Percentiles rank a stretch among this genome's conserved stretches.
These are phyloP conservation scores for Usnea hakonensis DNA, from an alignment of 495 filamentous ascomycete species.

Conservation along the genomic window DNA sequence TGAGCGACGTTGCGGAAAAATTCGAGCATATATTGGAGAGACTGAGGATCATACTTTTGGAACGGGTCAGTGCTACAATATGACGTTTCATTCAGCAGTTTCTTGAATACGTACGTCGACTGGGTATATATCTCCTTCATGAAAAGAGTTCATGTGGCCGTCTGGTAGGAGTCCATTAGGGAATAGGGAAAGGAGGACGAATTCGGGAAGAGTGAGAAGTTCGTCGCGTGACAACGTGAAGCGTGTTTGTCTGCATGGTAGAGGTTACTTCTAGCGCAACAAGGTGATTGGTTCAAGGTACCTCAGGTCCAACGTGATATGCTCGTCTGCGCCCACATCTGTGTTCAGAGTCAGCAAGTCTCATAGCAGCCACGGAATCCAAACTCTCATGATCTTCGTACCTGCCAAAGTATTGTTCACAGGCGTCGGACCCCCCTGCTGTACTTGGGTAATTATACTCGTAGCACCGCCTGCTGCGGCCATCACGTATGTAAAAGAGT, in stretches of 20 bases:
- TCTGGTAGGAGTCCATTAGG: conserved; percentile 97
- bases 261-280: conserved; percentile 24
- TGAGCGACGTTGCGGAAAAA: conserved; percentile 96
- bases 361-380: background rate
- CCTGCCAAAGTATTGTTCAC: conserved; percentile 85
- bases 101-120: conserved; percentile 72
- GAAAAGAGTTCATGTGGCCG: conserved; percentile 88
- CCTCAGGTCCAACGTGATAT: conserved; percentile 90
- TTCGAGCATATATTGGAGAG: conserved; percentile 97
- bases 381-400: conserved; percentile 33
- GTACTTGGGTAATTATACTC: conserved; percentile 98
- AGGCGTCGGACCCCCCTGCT: conserved; percentile 65
- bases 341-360: background rate
- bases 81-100: conserved; percentile 13
- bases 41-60: conserved; percentile 88
- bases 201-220: conserved; percentile 89
- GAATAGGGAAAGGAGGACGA: conserved; percentile 96
- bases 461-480: conserved; percentile 90
- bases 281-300: conserved; percentile 35
- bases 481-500: conserved; percentile 95
- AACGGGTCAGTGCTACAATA: conserved; percentile 35
- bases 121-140: conserved; percentile 88
- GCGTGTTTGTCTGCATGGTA: conserved; percentile 63
- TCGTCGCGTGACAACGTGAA: conserved; percentile 93
- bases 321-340: conserved; percentile 90